Conservation (phyloP, 768 basidiomycete genomes). For the Cystobasidium onofrii region DNA sequence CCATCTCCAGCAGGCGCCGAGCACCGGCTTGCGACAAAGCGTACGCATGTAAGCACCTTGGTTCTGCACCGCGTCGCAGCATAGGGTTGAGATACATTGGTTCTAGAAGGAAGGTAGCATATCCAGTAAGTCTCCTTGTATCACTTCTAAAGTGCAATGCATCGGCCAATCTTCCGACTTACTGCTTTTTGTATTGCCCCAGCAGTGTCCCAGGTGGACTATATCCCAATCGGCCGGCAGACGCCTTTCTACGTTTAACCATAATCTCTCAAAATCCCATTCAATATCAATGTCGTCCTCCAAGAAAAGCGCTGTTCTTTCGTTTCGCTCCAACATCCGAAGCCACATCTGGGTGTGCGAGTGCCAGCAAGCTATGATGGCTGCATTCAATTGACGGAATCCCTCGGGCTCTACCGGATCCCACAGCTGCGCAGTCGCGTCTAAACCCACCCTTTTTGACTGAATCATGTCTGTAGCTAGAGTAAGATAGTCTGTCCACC, state of each 20-base stretch:
- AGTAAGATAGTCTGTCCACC: conserved; percentile 40
- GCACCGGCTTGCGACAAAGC: conserved; percentile 38
- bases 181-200: conserved; percentile 38
- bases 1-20: conserved; percentile 29
- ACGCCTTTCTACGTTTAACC: conserved; percentile 35
- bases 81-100: conserved; percentile 40
- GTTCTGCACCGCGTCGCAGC: conserved; percentile 36
- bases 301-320: conserved; percentile 38
- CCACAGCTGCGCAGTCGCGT: conserved; percentile 7
- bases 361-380: conserved; percentile 40
- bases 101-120: conserved; percentile 26
- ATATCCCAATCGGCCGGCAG: conserved; percentile 38
- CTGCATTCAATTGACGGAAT: conserved; percentile 38
- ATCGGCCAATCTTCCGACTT: too few relatives aligned
- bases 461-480: background rate
- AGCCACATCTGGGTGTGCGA: conserved; percentile 39
- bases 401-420: conserved; percentile 36
- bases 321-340: conserved; percentile 35
- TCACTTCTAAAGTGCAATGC: too few relatives aligned
- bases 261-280: conserved; percentile 42
- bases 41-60: conserved; percentile 42
- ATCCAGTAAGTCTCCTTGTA: too few relatives aligned
- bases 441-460: background rate
- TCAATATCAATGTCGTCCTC: conserved; percentile 43
- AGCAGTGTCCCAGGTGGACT: conserved; percentile 40